phyloP scores from a whole-genome alignment of 2,329 filamentous ascomycete species.

The Phaeoacremonium minimum region DNA sequence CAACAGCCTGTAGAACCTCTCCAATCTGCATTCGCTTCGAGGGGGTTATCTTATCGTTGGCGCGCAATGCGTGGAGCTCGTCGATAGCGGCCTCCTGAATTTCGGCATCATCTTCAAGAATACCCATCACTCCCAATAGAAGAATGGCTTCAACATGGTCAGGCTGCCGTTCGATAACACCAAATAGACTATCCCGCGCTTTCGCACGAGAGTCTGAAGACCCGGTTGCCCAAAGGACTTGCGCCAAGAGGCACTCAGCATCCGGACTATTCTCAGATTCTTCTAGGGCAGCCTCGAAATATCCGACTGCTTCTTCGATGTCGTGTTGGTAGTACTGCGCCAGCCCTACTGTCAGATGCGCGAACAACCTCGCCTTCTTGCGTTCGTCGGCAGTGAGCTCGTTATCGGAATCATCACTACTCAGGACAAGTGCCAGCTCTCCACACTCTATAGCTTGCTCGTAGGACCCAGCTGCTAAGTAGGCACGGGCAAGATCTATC shows the following conservation, averaged over 20 bases:
- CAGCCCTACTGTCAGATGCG: constrained; percentile 80
- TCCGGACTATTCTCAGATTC: constrained; percentile 76
- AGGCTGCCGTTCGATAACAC: constrained; percentile 68
- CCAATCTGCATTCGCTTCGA: constrained; percentile 66
- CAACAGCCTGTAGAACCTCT: constrained; percentile 71
- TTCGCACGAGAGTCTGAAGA: constrained; percentile 68
- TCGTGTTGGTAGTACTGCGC: constrained; percentile 69
- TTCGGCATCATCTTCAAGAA: constrained; percentile 75
- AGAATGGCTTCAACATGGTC: constrained; percentile 76
- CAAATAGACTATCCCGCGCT: constrained; percentile 76
- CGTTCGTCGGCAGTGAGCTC: constrained; percentile 63
- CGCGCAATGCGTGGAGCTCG: constrained; percentile 71
- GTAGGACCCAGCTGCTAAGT: constrained; percentile 66
- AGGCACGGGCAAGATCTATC: constrained; percentile 79
- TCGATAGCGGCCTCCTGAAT: constrained; percentile 75
- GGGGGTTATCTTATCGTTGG: constrained; percentile 57
- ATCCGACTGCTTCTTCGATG: constrained; percentile 66
- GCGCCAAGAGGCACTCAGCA: constrained; percentile 79
- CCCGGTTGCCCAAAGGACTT: constrained; percentile 90
- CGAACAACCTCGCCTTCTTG: constrained; percentile 71
- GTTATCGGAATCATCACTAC: constrained; percentile 64
- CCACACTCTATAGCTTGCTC: constrained; percentile 72
- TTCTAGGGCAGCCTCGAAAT: constrained; percentile 74
- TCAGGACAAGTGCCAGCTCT: constrained; percentile 75
- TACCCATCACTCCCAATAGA: constrained; percentile 77